Base-by-base conservation (phyloP, 495 filamentous ascomycete species). In the Rusavskia elegans region DNA sequence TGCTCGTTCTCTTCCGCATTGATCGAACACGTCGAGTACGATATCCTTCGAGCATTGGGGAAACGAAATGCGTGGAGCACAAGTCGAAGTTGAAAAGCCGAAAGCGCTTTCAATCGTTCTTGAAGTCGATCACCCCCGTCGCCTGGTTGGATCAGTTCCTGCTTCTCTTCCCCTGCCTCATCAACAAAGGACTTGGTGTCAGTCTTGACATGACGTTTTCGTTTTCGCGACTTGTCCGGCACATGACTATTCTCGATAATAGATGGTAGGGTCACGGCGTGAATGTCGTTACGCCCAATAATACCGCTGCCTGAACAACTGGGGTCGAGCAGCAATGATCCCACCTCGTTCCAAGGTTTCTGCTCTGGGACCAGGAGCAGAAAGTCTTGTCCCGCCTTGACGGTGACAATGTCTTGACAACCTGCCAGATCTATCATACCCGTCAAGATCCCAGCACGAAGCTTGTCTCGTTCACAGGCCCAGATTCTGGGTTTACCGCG, bases 301-400 rank as follows among this genome's bases (percentile, higher is more conserved):
- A 98, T 98, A 0, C 92, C 92, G 61, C 86, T 94, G 1, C 92
- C 92, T 1, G 88, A 94, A 59, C 92, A 98, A 57, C 84, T 90
- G 0, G 92, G 92, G 64, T 98, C 93, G 0, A 98, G 76, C 4
- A 98, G 68, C 23, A 98, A 65, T 13, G 82, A 82, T 0, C 77
- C 75, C 5, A 95, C 85, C 11, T 76, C 67, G 10, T 63, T 62
- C 54, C 80, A 76, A 7, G 66, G 69, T 2, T 58, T 41, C 41
- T 74, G 71, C 9, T 64, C 54, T 0, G 90, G 87, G 56, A 89
- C 74, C 1, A 84, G 67, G 5, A 74, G 77, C 3, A 96, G 67
- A 60, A 96, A 97, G 59, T 98, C 90, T 52, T 82, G 74, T 0
- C 81, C 83, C 0, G 71, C 74, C 45, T 80, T 74, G 10, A 96